Evolutionary conservation across 208 protist species (phyloP).

Genomic region (Leishmania amazonensis): DNA sequence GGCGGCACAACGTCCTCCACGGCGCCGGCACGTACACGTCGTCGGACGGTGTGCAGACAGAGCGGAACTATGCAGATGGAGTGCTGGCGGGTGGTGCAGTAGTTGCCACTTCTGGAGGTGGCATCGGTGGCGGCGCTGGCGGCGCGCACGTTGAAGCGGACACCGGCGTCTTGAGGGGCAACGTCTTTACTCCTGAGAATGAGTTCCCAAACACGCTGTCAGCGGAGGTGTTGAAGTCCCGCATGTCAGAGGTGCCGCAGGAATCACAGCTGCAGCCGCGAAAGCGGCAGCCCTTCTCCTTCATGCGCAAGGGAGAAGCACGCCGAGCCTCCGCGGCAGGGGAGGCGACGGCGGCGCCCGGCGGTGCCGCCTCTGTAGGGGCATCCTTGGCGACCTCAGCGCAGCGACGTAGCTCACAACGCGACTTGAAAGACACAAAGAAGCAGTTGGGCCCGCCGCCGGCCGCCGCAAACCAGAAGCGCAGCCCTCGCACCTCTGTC

Average conservation of each 20-base stretch:
- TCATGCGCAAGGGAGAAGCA: conserved; percentile 50
- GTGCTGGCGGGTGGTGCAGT: conserved; percentile 31
- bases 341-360: background rate
- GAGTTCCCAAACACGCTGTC: conserved; percentile 81
- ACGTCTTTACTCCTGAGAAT: conserved; percentile 70
- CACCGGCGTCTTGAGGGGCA: conserved; percentile 8
- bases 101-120: background rate
- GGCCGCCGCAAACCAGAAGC: background rate
- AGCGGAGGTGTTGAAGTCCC: conserved; percentile 46
- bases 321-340: conserved; percentile 26
- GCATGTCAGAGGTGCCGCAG: conserved; percentile 15
- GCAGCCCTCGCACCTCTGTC: background rate
- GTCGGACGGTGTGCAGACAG: conserved; percentile 38
- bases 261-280: conserved; percentile 11
- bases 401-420: background rate
- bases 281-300: conserved; percentile 42
- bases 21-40: conserved; percentile 70
- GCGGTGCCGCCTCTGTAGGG: background rate
- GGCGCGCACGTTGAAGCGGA: background rate
- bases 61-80: conserved; percentile 68
- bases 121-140: background rate
- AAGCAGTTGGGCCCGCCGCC: background rate
- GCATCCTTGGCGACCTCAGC: background rate
- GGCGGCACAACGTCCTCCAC: conserved; percentile 80
- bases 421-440: background rate